Evolutionary conservation across 805 yeast genomes (phyloP), one percentile per base, ranked within the genome.

Genomic region (Yarrowia yakushimensis): DNA sequence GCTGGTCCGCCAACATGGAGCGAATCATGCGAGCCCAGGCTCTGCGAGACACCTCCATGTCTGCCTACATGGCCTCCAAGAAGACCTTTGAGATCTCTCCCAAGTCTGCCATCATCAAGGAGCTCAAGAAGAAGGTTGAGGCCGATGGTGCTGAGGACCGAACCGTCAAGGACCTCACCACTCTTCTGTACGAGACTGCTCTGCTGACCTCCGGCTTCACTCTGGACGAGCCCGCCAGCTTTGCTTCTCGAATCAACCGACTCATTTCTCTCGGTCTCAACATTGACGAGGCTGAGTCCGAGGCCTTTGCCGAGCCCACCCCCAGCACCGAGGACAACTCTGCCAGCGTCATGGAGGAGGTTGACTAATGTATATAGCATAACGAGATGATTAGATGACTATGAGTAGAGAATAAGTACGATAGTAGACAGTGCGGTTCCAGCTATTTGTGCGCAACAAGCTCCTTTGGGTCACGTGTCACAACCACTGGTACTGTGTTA

Each of bases 1-100:
- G 99, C 78, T 94, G 99, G 99, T 94, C 99, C 70, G 99, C 99
- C 74, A 94, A 94, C 85, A 94, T 94, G 99, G 99, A 94, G 85
- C 93, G 99, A 88, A 94, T 94, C 85, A 94, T 94, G 99, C 94
- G 94, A 85, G 99, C 99, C 67, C 99, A 94, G 84, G 99, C 99
- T 72, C 83, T 94, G 74, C 91, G 98, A 83, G 99, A 94, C 79
- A 89, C 96, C 72, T 84, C 96, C 71, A 94, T 94, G 99, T 91
- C 98, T 42, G 85, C 97, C 67, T 94, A 94, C 94, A 94, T 94
- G 99, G 88, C 98, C 54, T 94, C 99, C 63, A 94, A 94, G 91
- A 94, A 94, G 87, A 94, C 94, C 75, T 90, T 94, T 73, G 99
- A 94, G 85, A 91, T 94, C 71, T 93, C 98, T 73, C 97, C 99